phyloP scores from a whole-genome alignment of 2,329 filamentous ascomycete species.

The Sporothrix phasma region DNA sequence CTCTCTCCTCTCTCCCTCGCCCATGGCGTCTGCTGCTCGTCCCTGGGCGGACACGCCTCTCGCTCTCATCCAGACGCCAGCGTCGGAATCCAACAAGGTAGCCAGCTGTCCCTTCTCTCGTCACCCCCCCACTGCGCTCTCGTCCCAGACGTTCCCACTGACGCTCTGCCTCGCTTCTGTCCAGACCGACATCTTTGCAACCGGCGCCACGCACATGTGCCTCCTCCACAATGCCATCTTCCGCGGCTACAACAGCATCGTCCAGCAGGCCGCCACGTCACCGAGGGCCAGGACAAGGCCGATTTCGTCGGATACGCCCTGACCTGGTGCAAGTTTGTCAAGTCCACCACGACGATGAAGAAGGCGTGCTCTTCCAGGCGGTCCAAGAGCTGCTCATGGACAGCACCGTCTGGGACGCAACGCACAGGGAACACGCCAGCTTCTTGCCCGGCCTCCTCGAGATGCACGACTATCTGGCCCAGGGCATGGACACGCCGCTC shows the following conservation, averaged over 20 bases:
- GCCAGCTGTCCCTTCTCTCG: neutral
- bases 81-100: constrained; percentile 43
- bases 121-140: too few relatives aligned
- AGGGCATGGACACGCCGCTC: constrained; percentile 30
- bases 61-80: constrained; percentile 43
- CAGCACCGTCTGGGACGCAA: constrained; percentile 41
- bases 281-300: constrained; percentile 36
- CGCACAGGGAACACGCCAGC: constrained; percentile 44
- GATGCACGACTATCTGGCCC: constrained; percentile 42
- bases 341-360: constrained; percentile 53
- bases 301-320: constrained; percentile 49
- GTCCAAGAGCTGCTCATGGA: constrained; percentile 43
- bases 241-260: constrained; percentile 54
- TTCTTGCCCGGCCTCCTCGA: constrained; percentile 43
- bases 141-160: too few relatives aligned
- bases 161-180: too few relatives aligned
- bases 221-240: constrained; percentile 53
- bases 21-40: neutral
- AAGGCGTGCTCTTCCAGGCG: constrained; percentile 44
- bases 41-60: constrained; percentile 48
- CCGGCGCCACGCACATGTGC: constrained; percentile 51
- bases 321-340: constrained; percentile 50
- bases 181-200: constrained; percentile 48
- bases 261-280: constrained; percentile 46
- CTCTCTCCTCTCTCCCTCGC: neutral